Conservation (phyloP, 441 rosid species). For the Syzygium malaccense region DNA sequence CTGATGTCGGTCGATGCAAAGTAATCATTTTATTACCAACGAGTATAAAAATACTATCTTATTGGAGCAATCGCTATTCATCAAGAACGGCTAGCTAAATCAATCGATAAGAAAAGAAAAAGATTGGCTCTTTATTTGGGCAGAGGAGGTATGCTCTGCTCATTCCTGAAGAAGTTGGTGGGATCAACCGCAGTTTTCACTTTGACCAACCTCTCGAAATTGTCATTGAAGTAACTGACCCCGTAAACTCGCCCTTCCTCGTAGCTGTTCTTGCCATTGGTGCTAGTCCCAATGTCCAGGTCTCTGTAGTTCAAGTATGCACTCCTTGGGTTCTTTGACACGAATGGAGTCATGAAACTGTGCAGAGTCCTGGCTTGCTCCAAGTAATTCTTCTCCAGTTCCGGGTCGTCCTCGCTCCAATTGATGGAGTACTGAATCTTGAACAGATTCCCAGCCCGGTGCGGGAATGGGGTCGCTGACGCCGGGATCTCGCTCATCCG, state of each 20-base stretch:
- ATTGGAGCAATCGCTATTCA: not conserved
- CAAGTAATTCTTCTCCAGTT: slow-evolving; percentile 1
- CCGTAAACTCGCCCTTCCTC: not conserved
- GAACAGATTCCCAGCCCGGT: slow-evolving; percentile 6
- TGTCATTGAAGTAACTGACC: not conserved
- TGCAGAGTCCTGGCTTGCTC: not conserved
- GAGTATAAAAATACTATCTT: not conserved
- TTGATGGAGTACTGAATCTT: slow-evolving; percentile 4
- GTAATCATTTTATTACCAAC: not conserved
- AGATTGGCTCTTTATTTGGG: not conserved
- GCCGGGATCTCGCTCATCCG: slow-evolving; percentile 3
- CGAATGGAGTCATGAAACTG: not conserved
- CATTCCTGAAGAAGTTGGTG: slow-evolving; percentile 6
- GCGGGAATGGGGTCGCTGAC: not conserved
- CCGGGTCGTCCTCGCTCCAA: not conserved
- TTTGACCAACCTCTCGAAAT: not conserved
- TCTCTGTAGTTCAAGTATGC: slow-evolving; percentile 4
- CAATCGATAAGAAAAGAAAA: not conserved
- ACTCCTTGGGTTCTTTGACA: slow-evolving; percentile 1
- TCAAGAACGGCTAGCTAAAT: not conserved
- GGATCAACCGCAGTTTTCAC: slow-evolving; percentile 7
- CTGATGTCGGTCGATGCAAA: not conserved
- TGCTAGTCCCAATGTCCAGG: slow-evolving; percentile 3
- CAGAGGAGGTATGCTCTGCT: slow-evolving; percentile 7
- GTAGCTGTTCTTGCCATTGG: slow-evolving; percentile 5